phyloP scores from a whole-genome alignment of 2,329 filamentous ascomycete species.

The Didymella sp. region DNA sequence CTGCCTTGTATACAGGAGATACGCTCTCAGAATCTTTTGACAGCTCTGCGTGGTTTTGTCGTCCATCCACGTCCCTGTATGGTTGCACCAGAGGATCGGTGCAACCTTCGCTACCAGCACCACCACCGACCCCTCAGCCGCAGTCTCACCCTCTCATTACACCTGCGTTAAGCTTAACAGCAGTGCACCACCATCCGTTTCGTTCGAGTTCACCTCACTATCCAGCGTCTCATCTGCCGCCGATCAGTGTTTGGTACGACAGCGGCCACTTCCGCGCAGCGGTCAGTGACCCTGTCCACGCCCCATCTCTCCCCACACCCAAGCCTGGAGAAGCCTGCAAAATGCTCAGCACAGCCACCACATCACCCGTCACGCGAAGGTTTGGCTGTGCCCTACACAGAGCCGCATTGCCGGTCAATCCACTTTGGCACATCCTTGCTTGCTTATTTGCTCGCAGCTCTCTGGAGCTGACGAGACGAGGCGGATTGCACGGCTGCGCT shows the following conservation, averaged over 20 bases:
- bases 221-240: too few species aligned
- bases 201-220: not conserved
- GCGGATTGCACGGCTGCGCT: slow-evolving; percentile 14
- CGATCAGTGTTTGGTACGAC: slow-evolving; percentile 8
- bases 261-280: slow-evolving; percentile 16
- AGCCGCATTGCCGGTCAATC: slow-evolving; percentile 20
- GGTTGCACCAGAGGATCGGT: slow-evolving; percentile 10
- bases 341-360: slow-evolving; percentile 20
- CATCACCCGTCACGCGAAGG: slow-evolving; percentile 13
- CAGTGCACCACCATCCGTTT: not conserved
- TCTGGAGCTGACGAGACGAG: slow-evolving; percentile 1
- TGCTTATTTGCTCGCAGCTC: not conserved
- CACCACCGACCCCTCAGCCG: not conserved
- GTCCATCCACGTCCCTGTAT: slow-evolving; percentile 4
- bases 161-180: slow-evolving; percentile 6
- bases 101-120: slow-evolving; percentile 12
- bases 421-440: slow-evolving; percentile 1
- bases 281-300: not conserved
- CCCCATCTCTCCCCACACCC: slow-evolving; percentile 3
- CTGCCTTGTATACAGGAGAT: not conserved
- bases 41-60: slow-evolving; percentile 8
- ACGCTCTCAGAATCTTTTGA: not conserved
- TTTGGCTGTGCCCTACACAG: slow-evolving; percentile 1
- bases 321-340: not conserved
- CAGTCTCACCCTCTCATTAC: not conserved